Base-by-base conservation (phyloP, 768 basidiomycete genomes). In the Pleurotus ostreatus region DNA sequence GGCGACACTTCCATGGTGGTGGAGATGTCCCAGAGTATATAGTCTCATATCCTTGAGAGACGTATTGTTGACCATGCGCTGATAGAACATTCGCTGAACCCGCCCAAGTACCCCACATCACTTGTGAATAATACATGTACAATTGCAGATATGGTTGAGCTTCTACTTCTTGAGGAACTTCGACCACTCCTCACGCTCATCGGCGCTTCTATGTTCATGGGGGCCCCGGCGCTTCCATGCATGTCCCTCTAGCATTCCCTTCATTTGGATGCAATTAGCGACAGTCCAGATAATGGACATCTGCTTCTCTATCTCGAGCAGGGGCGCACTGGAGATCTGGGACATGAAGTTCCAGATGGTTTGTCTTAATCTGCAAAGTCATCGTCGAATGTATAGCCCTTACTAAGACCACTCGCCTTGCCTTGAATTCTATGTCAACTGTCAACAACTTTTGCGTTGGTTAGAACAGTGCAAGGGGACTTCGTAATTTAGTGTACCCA, bases 1-100 rank as follows among this genome's bases (percentile, higher is more conserved):
- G 95, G 9, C 77, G 82, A 38, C 97, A 99, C 75, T 97, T 93
- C 66, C 79, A 98, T 1, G 97, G 95, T 1, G 97, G 97, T 1
- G 77, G 97, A 58, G 98, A 98, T 67, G 81, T 98, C 16, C 85
- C 94, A 5, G 88, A 79, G 94, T 95, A 62, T 61, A 86, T 75
- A 43, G 30, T 20, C 12, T 49, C 20, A 25, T 8, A 30, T 30
- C 5, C 26, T 5, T 30, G 5, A 8, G 6, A 1, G 26, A 30
- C 5, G 1, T 30, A 30, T 30, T 5, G 8, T 30, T 30, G 26
- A 30, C 8, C 8, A 30, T 30, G 8, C 8, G 8, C 8, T 8
- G 26, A 30, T 63, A 97, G 94, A 64, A 63, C 75, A 15, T 61
- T 97, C 63, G 88, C 83, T 98, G 40, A 86, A 95, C 65, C 71